phyloP scores from a whole-genome alignment of 164 flowering plant genomes.

The Chimonanthus salicifolius region DNA sequence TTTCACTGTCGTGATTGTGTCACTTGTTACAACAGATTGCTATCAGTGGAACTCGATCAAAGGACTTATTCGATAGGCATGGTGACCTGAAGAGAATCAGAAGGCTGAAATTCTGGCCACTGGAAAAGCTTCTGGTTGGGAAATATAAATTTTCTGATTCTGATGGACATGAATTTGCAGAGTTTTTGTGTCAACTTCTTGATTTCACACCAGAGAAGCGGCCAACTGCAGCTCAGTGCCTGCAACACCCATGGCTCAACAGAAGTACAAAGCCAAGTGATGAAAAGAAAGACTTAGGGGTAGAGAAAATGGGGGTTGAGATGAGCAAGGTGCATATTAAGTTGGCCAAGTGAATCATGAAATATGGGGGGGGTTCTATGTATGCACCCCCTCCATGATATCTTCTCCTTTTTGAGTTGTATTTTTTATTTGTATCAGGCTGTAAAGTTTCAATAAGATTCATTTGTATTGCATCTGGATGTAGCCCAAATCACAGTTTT shows the following conservation, averaged over 20 bases:
- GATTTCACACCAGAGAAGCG: constrained; percentile 92
- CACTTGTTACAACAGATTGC: constrained; percentile 48
- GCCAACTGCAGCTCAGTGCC: constrained; percentile 81
- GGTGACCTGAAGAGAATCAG: constrained; percentile 90
- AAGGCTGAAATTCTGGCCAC: constrained; percentile 66
- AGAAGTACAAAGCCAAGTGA: constrained; percentile 19
- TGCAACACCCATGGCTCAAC: constrained; percentile 82
- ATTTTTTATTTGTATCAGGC: constrained; percentile 16
- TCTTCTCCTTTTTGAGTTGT: constrained; percentile 22
- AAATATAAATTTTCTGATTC: constrained; percentile 56
- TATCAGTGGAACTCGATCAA: constrained; percentile 64
- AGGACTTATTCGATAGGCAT: constrained; percentile 81
- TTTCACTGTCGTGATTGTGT: background rate
- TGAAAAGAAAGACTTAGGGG: constrained; percentile 23
- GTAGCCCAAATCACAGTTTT: background rate
- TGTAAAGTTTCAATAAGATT: background rate
- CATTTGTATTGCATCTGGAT: background rate
- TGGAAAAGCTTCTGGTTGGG: constrained; percentile 60
- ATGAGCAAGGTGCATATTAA: constrained; percentile 54
- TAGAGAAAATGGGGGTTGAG: constrained; percentile 36
- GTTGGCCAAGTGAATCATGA: constrained; percentile 38
- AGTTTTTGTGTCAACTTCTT: constrained; percentile 67
- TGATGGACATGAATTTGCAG: constrained; percentile 73
- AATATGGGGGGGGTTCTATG: background rate
- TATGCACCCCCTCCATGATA: constrained; percentile 3